Base-by-base conservation (phyloP, 2,329 filamentous ascomycete species). In the Uncinocarpus reesii region DNA sequence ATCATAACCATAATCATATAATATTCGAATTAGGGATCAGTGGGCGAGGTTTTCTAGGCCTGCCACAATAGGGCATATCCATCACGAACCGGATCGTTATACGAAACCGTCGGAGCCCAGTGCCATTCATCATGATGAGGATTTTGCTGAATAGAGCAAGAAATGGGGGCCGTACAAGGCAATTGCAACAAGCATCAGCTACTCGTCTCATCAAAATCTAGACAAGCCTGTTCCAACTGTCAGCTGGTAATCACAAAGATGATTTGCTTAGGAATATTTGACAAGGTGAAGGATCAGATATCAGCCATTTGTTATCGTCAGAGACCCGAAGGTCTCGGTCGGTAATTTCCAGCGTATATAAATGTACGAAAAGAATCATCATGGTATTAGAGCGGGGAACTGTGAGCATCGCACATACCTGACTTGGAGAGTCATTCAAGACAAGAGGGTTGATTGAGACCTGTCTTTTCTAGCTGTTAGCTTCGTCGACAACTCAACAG, bases 1-100 rank as follows among this genome's bases (percentile, higher is more conserved):
- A n/a, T n/a, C 23, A 7, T 18, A 16, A 23, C 16, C 4, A 42
- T 47, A n/a, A 24, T 16, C n/a, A 23, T 24, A 18, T 13, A 26
- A 29, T 28, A n/a, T 28, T 4, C 7, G n/a, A 10, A 18, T 21
- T 4, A 6, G 6, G 53, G 63, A 72, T 94, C 88, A 94, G 88
- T 90, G 85, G 88, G 86, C 87, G 81, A 94, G 88, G 89, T 94
- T 95, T 95, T 93, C 87, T 93, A 95, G 86, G 88, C 88, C 87
- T 94, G 87, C 86, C 87, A 71, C 86, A 86, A 85, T 78, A 71
- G 63, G 86, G 87, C 86, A 79, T 84, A 79, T 80, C 88, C 85
- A 74, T 88, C 87, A 87, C 80, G 80, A 44, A 68, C 66, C 62
- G 60, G 67, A 63, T 68, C 65, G 63, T 69, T 63, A 66, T 67